Percentiles rank a stretch among this genome's conserved stretches.
phyloP scores from a whole-genome alignment of 345 rosid species.

The Syzygium aromaticum region DNA sequence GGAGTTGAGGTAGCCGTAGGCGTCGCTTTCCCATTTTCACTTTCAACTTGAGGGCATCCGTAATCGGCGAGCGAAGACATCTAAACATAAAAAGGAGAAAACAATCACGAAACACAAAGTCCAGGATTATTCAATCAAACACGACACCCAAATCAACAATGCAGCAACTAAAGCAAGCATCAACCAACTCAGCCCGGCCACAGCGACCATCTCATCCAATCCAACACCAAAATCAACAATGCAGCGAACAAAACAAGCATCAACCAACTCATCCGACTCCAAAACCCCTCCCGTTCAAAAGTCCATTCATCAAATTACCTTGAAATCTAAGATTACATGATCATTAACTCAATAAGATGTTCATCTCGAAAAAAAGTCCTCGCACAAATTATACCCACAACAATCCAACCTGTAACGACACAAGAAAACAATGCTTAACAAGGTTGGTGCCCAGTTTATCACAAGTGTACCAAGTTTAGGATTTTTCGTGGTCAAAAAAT shows the following conservation, averaged over 20 bases:
- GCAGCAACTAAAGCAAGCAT: background rate
- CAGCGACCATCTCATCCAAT: background rate
- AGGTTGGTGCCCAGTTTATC: no score
- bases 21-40: background rate
- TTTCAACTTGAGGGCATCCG: background rate
- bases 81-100: background rate
- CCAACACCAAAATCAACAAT: background rate
- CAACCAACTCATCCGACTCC: background rate
- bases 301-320: background rate
- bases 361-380: background rate
- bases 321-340: background rate
- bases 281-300: background rate
- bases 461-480: no score
- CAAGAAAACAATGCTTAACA: background rate
- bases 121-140: background rate
- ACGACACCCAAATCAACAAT: background rate
- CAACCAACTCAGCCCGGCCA: background rate
- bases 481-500: no score
- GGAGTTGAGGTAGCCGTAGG: background rate
- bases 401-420: background rate
- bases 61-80: background rate
- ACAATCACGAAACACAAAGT: background rate
- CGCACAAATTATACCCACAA: background rate
- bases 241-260: background rate
- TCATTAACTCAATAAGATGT: background rate